These are phyloP conservation scores for Saksenaea vasiformis DNA, from an alignment of 371 early-diverging fungal genomes.

Conservation along the genomic window DNA sequence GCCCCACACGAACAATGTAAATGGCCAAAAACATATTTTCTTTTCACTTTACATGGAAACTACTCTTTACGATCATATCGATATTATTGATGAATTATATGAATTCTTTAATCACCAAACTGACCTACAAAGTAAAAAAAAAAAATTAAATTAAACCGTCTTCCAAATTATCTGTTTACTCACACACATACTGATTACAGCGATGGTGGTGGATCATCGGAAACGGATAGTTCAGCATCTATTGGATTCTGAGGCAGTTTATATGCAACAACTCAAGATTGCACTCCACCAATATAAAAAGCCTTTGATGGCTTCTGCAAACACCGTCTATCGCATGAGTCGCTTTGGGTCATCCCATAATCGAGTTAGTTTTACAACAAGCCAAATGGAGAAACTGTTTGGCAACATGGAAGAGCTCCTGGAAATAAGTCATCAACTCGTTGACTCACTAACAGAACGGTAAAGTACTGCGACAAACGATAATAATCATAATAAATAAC, in stretches of 20 bases:
- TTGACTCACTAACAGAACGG: slow-evolving; percentile 20
- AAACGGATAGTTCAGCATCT: slow-evolving; percentile 16
- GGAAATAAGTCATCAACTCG: slow-evolving; percentile 10
- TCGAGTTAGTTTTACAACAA: slow-evolving; percentile 10
- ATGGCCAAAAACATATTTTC: too few species aligned
- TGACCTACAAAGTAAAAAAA: neutral
- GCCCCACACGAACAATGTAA: neutral
- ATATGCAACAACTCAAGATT: slow-evolving; percentile 22
- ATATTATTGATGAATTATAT: slow-evolving; percentile 29
- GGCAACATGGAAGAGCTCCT: slow-evolving; percentile 23
- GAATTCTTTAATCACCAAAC: slow-evolving; percentile 18
- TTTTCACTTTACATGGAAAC: neutral
- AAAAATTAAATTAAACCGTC: neutral
- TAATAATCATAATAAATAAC: neutral
- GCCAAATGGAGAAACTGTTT: slow-evolving; percentile 19
- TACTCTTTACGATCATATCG: slow-evolving; percentile 13
- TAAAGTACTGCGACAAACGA: neutral
- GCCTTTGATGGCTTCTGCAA: slow-evolving; percentile 19
- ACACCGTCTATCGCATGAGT: slow-evolving; percentile 12
- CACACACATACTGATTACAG: slow-evolving; percentile 10
- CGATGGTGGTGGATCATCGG: slow-evolving; percentile 14
- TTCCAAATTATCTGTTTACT: neutral
- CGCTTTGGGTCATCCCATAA: slow-evolving; percentile 14
- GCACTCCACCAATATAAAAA: slow-evolving; percentile 23
- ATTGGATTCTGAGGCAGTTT: slow-evolving; percentile 19